phyloP scores from a whole-genome alignment of 305 asterid species.

The Rubia tinctorum region DNA sequence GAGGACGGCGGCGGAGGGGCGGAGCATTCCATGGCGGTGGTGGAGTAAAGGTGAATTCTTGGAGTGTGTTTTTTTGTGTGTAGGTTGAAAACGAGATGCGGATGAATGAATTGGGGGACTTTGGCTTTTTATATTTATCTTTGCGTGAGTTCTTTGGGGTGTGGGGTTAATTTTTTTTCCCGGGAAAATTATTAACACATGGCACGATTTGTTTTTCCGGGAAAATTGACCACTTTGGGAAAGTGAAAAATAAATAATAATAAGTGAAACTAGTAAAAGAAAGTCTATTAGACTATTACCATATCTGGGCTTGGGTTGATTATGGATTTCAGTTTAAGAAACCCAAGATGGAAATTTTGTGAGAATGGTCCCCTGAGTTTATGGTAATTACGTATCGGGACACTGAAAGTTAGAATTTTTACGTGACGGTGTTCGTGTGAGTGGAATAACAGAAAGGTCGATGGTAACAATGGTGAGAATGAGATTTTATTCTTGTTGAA shows the following conservation, averaged over 20 bases:
- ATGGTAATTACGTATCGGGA: neutral
- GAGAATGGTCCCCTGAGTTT: neutral
- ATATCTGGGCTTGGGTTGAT: neutral
- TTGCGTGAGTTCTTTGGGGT: neutral
- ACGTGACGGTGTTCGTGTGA: neutral
- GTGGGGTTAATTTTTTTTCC: slow-evolving; percentile 11
- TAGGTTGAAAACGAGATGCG: neutral
- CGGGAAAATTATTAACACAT: slow-evolving; percentile 19
- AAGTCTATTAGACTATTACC: neutral
- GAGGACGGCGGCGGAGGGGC: slow-evolving; percentile 9
- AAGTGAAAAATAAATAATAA: slow-evolving; percentile 1
- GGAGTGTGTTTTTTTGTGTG: neutral
- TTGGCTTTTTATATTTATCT: neutral
- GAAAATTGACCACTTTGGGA: slow-evolving; percentile 17
- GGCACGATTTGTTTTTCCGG: slow-evolving; percentile 4
- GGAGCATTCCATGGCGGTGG: slow-evolving; percentile 22
- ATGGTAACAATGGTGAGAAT: too few species aligned
- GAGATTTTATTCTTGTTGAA: too few species aligned
- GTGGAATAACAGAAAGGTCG: too few species aligned
- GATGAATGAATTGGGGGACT: neutral
- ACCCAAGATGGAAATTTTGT: neutral
- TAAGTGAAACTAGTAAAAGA: neutral
- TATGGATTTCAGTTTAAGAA: neutral
- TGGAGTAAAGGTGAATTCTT: slow-evolving; percentile 7
- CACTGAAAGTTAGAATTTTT: too few species aligned